These are phyloP conservation scores for Aureobasidium leucospermi DNA, from an alignment of 2,329 filamentous ascomycete species.

Conservation along the genomic window DNA sequence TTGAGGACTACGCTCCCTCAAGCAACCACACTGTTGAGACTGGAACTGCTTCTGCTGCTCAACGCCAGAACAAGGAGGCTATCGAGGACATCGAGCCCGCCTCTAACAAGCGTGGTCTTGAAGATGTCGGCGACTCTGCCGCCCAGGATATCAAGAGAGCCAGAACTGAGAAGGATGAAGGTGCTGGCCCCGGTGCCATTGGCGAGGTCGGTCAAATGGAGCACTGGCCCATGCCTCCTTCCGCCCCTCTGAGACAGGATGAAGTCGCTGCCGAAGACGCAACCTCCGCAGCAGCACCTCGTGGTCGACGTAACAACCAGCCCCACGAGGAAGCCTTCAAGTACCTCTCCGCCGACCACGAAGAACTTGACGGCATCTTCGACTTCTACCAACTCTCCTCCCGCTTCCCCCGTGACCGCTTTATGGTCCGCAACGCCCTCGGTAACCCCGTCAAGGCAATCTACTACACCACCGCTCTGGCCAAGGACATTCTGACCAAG, in stretches of 20 bases:
- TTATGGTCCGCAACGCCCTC: constrained; percentile 89
- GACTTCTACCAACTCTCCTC: constrained; percentile 77
- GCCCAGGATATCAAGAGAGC: constrained; percentile 26
- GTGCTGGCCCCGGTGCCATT: constrained; percentile 19
- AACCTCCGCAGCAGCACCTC: constrained; percentile 16
- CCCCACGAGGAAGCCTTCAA: constrained; percentile 89
- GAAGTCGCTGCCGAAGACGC: constrained; percentile 17
- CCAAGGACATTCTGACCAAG: constrained; percentile 73
- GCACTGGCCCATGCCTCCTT: constrained; percentile 20
- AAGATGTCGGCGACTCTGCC: constrained; percentile 28
- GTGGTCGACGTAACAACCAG: constrained; percentile 29
- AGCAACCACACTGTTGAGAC: constrained; percentile 13
- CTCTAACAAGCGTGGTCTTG: constrained; percentile 33
- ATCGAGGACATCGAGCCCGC: neutral
- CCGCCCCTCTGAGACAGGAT: constrained; percentile 12
- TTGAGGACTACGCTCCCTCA: constrained; percentile 27
- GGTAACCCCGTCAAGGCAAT: constrained; percentile 88
- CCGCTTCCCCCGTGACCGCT: constrained; percentile 82
- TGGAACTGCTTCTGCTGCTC: constrained; percentile 20
- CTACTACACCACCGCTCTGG: constrained; percentile 85
- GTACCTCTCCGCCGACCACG: constrained; percentile 67
- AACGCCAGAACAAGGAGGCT: constrained; percentile 21
- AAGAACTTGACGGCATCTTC: constrained; percentile 69
- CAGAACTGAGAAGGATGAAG: constrained; percentile 26
- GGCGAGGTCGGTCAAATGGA: constrained; percentile 20